phyloP scores from a whole-genome alignment of 768 basidiomycete species.

The Lentinula lateritia region DNA sequence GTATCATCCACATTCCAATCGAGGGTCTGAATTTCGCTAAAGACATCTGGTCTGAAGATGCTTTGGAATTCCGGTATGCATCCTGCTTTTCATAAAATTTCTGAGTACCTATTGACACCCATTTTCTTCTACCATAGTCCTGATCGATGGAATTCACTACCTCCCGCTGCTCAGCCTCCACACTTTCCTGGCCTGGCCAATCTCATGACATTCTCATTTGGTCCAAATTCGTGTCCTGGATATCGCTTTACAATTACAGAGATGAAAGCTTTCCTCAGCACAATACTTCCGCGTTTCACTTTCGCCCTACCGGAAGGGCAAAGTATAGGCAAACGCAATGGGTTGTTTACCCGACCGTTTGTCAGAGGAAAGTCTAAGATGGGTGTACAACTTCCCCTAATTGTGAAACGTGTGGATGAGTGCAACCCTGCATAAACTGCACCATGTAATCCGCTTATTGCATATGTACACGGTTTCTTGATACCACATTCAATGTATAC shows the following conservation, averaged over 20 bases:
- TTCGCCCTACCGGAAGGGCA: conserved; percentile 36
- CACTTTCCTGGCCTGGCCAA: conserved; percentile 42
- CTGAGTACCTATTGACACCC: conserved; percentile 5
- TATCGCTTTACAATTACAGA: conserved; percentile 42
- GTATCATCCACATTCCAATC: conserved; percentile 51
- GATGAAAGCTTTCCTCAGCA: conserved; percentile 46
- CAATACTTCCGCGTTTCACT: conserved; percentile 37
- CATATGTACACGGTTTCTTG: too few species aligned
- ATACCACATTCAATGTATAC: background rate
- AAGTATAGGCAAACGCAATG: conserved; percentile 40
- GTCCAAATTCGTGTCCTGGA: conserved; percentile 45
- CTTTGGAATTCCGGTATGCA: conserved; percentile 47
- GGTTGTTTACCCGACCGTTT: conserved; percentile 45
- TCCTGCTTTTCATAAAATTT: background rate
- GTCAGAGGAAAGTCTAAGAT: conserved; percentile 32
- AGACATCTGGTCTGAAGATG: conserved; percentile 53
- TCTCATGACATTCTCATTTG: conserved; percentile 50
- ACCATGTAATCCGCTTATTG: too few species aligned
- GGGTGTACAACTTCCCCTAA: conserved; percentile 37
- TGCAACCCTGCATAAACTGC: background rate
- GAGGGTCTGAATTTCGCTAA: conserved; percentile 48
- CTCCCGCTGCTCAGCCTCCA: conserved; percentile 26
- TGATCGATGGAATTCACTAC: conserved; percentile 45
- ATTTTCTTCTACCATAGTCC: conserved; percentile 29
- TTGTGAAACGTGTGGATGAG: conserved; percentile 15